Percentiles rank a stretch among this genome's conserved stretches.
These are phyloP conservation scores for Dissoconium aciculare DNA, from an alignment of 2,329 filamentous ascomycete species.

Conservation along the genomic window DNA sequence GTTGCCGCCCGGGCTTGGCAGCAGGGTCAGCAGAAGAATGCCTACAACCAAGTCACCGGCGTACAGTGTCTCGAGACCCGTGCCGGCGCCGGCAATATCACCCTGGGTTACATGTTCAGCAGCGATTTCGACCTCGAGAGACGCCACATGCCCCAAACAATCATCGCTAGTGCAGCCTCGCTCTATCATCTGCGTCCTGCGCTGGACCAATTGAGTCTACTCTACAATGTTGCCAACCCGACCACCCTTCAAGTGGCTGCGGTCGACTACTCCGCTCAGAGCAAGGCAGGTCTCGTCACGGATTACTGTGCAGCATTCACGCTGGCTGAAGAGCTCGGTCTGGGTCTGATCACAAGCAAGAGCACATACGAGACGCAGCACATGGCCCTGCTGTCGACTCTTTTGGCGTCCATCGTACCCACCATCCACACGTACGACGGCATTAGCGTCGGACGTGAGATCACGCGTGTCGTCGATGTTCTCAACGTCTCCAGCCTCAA, in stretches of 20 bases:
- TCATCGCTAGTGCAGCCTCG: slow-evolving; percentile 73
- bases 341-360: slow-evolving; percentile 70
- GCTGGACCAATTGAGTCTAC: slow-evolving; percentile 77
- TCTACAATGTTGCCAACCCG: slow-evolving; percentile 84
- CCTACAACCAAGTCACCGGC: slow-evolving; percentile 63
- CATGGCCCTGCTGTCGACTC: slow-evolving; percentile 77
- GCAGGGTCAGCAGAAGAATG: slow-evolving; percentile 54
- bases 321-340: slow-evolving; percentile 74
- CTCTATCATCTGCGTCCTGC: slow-evolving; percentile 66
- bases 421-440: slow-evolving; percentile 68
- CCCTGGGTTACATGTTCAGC: slow-evolving; percentile 93
- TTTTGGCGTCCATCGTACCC: slow-evolving; percentile 64
- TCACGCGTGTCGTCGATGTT: slow-evolving; percentile 64
- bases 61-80: slow-evolving; percentile 75
- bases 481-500: slow-evolving; percentile 56
- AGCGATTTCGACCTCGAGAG: slow-evolving; percentile 89
- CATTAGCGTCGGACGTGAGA: slow-evolving; percentile 67
- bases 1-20: slow-evolving; percentile 68
- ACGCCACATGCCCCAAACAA: slow-evolving; percentile 78
- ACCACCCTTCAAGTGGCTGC: slow-evolving; percentile 88
- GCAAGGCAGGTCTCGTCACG: slow-evolving; percentile 57
- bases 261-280: slow-evolving; percentile 58
- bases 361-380: slow-evolving; percentile 89
- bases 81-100: slow-evolving; percentile 75
- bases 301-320: slow-evolving; percentile 74